Base-by-base conservation (phyloP, 2,329 filamentous ascomycete species). In the Verticillium alfalfae region DNA sequence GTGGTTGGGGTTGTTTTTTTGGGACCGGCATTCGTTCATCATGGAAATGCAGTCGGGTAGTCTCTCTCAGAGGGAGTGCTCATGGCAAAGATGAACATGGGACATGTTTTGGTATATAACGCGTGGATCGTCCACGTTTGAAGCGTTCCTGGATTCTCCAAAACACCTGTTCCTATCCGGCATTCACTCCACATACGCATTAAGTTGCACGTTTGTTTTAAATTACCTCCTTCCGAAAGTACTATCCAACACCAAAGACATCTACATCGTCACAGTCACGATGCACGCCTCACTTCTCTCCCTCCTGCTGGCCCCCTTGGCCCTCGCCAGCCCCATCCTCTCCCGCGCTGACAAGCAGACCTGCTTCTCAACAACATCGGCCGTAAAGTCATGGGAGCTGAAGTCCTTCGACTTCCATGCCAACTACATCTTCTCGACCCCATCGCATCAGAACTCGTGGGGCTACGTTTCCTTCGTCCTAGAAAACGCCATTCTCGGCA, bases 391-490 rank as follows among this genome's bases (percentile, higher is more conserved):
- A 9, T 84, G 81, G 80, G 70, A 68, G 1, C 66, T 83, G 54
- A 65, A 72, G 56, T 68, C 72, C 69, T 81, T 85, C 63, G 75
- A 78, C 69, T 84, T 75, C 74, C 76, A 80, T 69, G 76, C 77
- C n/a, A 76, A 72, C 12, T 81, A 79, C 69, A 70, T 73, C 68
- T 84, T 82, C 74, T 75, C 74, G 16, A 84, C 79, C 2, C 81
- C 82, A 0, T 73, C 81, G 3, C 82, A 84, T 71, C 80, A 83
- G 65, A 80, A 78, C 69, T 76, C 76, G 2, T 76, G 71, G 70
- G 82, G 81, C 57, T 74, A 75, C 62, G 76, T 80, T 64, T 74
- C 72, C 68, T 84, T 84, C 73, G 79, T 77, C 64, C 72, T 84
- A n/a, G 67, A 70, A 60, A 84, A 83, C 75, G 72, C 76, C 15